Evolutionary conservation across 2,329 filamentous ascomycete species (phyloP).

Genomic region (Diplodia corticola): DNA sequence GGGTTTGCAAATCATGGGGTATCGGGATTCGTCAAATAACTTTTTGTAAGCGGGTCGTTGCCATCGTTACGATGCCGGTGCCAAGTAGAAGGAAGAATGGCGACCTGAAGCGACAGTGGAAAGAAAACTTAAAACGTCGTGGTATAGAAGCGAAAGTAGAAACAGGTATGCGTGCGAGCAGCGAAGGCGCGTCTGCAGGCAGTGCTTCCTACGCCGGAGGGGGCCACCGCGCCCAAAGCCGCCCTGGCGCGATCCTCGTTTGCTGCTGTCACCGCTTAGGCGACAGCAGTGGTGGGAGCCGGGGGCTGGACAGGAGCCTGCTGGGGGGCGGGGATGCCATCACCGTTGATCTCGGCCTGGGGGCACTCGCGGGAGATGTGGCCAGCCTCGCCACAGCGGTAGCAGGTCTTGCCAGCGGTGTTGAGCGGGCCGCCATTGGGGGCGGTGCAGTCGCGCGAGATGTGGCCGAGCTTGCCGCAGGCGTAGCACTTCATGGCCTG

Average conservation of each 20-base stretch:
- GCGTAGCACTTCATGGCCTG: conserved; percentile 99
- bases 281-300: conserved; percentile 45
- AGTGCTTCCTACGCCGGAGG: neutral
- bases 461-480: conserved; percentile 92
- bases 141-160: conserved; percentile 25
- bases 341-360: conserved; percentile 62
- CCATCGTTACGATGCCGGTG: conserved; percentile 26
- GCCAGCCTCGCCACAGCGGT: conserved; percentile 91
- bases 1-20: conserved; percentile 44
- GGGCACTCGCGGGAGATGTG: conserved; percentile 97
- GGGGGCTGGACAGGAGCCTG: conserved; percentile 41
- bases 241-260: conserved; percentile 20
- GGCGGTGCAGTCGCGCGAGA: conserved; percentile 91
- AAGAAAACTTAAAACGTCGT: conserved; percentile 19
- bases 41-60: conserved; percentile 24
- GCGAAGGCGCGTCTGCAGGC: conserved; percentile 3
- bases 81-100: conserved; percentile 24
- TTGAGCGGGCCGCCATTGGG: conserved; percentile 95
- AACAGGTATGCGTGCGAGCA: conserved; percentile 18
- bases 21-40: conserved; percentile 44
- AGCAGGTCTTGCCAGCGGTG: conserved; percentile 97
- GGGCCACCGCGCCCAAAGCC: conserved; percentile 19
- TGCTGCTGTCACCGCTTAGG: conserved; percentile 29
- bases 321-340: conserved; percentile 35
- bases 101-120: conserved; percentile 23